Evolutionary conservation across 140 eudicot genomes (phyloP).

Genomic region (Anethum foeniculum): DNA sequence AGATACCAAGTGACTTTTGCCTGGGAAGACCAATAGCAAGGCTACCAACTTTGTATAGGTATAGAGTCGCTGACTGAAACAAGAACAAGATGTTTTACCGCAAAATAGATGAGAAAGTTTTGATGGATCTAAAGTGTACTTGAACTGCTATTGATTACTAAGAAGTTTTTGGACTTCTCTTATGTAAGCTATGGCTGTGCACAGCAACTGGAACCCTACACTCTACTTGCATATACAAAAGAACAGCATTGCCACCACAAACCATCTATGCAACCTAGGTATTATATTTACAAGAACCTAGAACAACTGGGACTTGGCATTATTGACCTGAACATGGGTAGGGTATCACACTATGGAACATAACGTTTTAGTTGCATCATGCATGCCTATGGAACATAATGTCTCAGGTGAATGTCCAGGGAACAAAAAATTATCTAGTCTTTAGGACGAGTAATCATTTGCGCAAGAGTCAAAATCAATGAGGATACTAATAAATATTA

Average conservation of each 20-base stretch:
- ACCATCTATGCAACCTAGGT: not conserved
- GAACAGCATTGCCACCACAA: not conserved
- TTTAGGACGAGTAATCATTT: not conserved
- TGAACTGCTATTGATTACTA: not conserved
- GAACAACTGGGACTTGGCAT: not conserved
- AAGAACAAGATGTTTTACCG: not conserved
- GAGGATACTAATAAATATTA: not conserved
- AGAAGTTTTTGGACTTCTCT: not conserved
- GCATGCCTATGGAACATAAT: not conserved
- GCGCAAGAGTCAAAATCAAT: not conserved
- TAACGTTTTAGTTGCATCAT: not conserved
- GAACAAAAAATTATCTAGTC: not conserved
- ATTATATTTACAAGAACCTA: not conserved
- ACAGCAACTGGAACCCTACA: not conserved
- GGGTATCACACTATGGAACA: not conserved
- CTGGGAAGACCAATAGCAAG: not conserved
- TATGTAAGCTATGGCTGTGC: not conserved
- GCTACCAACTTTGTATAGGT: not conserved
- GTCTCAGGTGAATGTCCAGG: not conserved
- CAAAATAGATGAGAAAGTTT: no score
- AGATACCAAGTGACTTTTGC: not conserved
- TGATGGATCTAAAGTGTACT: not conserved
- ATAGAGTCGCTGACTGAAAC: not conserved
- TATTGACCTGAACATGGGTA: not conserved
- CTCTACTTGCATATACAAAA: not conserved